Evolutionary conservation across 2,329 filamentous ascomycete species (phyloP), one percentile per base, ranked within the genome.

Genomic region (Diaporthe caulivora): DNA sequence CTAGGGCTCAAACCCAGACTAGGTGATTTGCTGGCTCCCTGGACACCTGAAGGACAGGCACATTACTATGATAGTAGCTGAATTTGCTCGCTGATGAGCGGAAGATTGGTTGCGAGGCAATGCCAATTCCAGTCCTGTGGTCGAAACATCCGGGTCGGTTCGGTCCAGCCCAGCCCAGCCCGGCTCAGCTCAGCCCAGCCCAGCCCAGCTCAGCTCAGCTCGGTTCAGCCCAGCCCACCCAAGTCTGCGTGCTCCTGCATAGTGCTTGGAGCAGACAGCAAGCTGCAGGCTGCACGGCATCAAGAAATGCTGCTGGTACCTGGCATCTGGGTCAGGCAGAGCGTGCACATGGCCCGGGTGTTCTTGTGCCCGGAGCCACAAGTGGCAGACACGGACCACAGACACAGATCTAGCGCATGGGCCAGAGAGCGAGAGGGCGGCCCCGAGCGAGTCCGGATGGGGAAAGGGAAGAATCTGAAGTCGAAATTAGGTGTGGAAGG

Each of bases 401-500:
- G 9, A 7, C 21, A 29, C 53, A 57, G 68, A 40, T 34, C 24
- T 34, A 51, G 68, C 40, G 40, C 44, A 18, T n/a, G 15, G 40
- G 58, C 49, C 42, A 53, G 29, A 37, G 55, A 49, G 40, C 55
- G 34, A 31, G 24, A 53, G 34, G 34, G 55, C 34, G 53, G 18
- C 64, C 55, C 24, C 44, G 47, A 51, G 26, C 37, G 29, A 53
- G 29, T 8, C 58, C 67, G 42, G 15, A 58, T 58, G 34, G 26
- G 21, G 3, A n/a, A 8, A 8, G 18, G 26, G 42, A 58, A 34
- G 21, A 31, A 60, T 34, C 18, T 70, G 67, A 65, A 31, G 57
- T 71, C 67, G 51, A 71, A 70, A 71, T 65, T 71, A 55, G 58
- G 68, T 71, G 53, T 29, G 49, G 29, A 29, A 29, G 37, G 47